Evolutionary conservation across 192 early-diverging fungal genomes (phyloP).

Genomic region (Podochytrium sp.): DNA sequence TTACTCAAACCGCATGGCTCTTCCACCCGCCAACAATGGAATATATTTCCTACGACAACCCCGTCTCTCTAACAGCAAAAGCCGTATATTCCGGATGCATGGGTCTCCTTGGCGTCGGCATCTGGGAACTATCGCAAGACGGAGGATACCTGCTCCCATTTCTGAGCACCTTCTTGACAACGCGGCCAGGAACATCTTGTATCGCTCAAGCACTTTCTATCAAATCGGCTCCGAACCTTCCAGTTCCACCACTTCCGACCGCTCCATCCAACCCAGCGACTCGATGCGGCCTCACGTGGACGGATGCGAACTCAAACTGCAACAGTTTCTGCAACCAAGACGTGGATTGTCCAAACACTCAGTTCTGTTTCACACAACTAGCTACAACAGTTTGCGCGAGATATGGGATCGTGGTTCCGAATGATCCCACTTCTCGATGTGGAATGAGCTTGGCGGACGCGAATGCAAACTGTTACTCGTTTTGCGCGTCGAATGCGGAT

Average conservation of each 20-base stretch:
- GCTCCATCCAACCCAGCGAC: not conserved
- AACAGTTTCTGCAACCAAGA: not conserved
- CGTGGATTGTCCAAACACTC: not conserved
- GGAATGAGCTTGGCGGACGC: not conserved
- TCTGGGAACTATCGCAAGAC: not conserved
- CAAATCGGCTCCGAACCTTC: not conserved
- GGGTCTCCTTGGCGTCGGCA: conserved; percentile 34
- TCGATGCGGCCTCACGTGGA: not conserved
- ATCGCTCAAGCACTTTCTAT: too few relatives aligned
- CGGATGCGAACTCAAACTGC: not conserved
- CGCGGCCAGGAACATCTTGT: too few relatives aligned
- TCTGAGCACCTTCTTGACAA: too few relatives aligned
- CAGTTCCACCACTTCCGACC: not conserved
- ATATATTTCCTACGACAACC: conserved; percentile 77
- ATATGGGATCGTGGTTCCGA: not conserved
- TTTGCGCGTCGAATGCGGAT: too few relatives aligned
- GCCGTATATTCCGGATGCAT: conserved; percentile 59
- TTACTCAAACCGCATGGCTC: conserved; percentile 71
- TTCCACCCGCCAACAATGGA: conserved; percentile 59
- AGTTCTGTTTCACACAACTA: not conserved
- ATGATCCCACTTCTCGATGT: not conserved
- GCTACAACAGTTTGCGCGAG: not conserved
- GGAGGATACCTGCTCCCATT: not conserved
- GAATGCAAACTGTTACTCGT: not conserved
- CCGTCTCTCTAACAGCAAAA: conserved; percentile 60